A percentile compares a stretch with the other conserved stretches of the same genome.
Evolutionary conservation across 495 filamentous ascomycete genomes (phyloP).

Genomic region (Extremus antarcticus): DNA sequence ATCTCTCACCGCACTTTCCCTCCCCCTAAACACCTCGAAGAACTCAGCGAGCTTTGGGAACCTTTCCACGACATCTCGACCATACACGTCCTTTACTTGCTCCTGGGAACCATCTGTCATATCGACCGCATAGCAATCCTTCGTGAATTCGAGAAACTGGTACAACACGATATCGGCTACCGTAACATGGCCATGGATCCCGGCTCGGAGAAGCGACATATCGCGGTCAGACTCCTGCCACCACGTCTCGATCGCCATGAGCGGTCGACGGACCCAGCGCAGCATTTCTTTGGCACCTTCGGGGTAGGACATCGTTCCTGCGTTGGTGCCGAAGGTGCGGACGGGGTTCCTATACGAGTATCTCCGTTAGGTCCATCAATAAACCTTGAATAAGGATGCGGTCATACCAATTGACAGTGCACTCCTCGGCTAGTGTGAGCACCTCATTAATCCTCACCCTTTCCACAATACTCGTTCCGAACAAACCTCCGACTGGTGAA

Average conservation of each 20-base stretch:
- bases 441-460: neutral
- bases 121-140: conserved; percentile 2
- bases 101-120: conserved; percentile 1
- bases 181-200: neutral
- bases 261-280: neutral
- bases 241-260: conserved; percentile 1
- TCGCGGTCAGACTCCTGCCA: conserved; percentile 1
- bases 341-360: conserved; percentile 4
- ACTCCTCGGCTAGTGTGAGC: neutral
- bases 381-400: neutral
- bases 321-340: conserved; percentile 2
- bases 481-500: neutral
- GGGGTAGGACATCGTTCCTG: conserved; percentile 1
- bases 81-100: neutral
- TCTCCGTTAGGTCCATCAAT: neutral
- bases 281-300: neutral
- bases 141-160: conserved; percentile 1
- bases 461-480: neutral
- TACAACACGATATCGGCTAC: conserved; percentile 1
- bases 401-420: neutral
- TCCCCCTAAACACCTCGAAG: conserved; percentile 1
- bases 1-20: conserved; percentile 4
- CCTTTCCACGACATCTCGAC: neutral
- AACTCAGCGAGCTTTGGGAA: conserved; percentile 2
- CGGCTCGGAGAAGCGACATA: neutral